phyloP scores from a whole-genome alignment of 2,329 filamentous ascomycete species.

The Penicillium sp. region DNA sequence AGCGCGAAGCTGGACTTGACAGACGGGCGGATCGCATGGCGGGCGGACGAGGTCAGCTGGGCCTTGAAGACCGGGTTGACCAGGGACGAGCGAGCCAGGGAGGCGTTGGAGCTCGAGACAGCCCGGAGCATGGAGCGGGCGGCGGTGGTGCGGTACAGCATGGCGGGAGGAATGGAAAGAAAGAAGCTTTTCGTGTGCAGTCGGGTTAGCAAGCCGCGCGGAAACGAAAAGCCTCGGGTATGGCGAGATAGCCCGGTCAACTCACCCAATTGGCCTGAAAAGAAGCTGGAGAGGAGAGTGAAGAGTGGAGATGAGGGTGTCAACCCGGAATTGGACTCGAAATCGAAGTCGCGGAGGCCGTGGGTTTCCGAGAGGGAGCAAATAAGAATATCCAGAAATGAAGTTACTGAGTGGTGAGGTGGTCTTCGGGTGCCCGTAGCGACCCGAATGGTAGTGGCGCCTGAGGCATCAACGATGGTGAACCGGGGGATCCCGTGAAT shows the following conservation, averaged over 20 bases:
- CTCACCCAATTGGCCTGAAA: conserved; percentile 39
- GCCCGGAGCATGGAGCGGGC: conserved; percentile 52
- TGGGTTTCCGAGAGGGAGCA: conserved; percentile 36
- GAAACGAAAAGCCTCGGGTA: conserved; percentile 39
- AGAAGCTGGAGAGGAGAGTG: conserved; percentile 22
- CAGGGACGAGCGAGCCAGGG: conserved; percentile 46
- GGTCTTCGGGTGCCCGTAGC: conserved; percentile 32
- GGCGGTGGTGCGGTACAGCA: conserved; percentile 52
- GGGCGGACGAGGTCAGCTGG: conserved; percentile 49
- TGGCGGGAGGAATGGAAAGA: conserved; percentile 38
- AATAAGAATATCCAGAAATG: conserved; percentile 37
- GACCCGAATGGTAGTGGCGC: conserved; percentile 33
- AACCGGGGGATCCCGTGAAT: conserved; percentile 16
- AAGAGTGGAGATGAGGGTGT: conserved; percentile 36
- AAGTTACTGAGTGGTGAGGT: conserved; percentile 42
- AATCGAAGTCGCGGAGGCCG: conserved; percentile 40
- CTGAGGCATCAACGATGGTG: conserved; percentile 27
- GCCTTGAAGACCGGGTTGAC: conserved; percentile 49
- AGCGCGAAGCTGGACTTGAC: conserved; percentile 47
- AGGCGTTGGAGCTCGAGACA: conserved; percentile 47
- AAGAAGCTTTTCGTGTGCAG: conserved; percentile 35
- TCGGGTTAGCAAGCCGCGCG: conserved; percentile 34
- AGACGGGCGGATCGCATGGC: conserved; percentile 40
- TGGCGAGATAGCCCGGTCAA: conserved; percentile 21
- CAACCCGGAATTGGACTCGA: conserved; percentile 36